Percentiles rank a stretch among this genome's conserved stretches.
These are phyloP conservation scores for Thozetella sp. DNA, from an alignment of 495 filamentous ascomycete genomes.

Conservation along the genomic window DNA sequence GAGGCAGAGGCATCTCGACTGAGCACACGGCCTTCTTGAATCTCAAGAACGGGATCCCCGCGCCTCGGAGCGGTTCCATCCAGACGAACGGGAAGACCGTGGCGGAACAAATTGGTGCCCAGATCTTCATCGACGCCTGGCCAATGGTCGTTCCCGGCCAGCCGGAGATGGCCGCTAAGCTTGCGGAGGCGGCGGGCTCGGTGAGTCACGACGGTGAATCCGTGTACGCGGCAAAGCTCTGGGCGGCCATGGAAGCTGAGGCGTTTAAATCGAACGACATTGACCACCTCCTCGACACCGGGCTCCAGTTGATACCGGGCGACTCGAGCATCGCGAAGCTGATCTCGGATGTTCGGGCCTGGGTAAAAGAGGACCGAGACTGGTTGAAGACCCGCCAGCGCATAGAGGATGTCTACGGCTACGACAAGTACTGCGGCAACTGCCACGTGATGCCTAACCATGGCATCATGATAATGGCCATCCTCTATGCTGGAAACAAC, in stretches of 20 bases:
- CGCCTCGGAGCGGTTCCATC: constrained; percentile 24
- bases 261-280: constrained; percentile 24
- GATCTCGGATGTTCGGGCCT: constrained; percentile 17
- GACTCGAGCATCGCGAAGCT: constrained; percentile 19
- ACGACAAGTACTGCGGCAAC: constrained; percentile 26
- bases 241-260: constrained; percentile 34
- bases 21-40: constrained; percentile 34
- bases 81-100: constrained; percentile 22
- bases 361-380: constrained; percentile 18
- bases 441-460: constrained; percentile 34
- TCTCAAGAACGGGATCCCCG: constrained; percentile 20
- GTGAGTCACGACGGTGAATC: constrained; percentile 32
- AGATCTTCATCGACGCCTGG: constrained; percentile 32
- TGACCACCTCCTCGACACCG: constrained; percentile 22
- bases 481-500: constrained; percentile 22
- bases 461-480: constrained; percentile 27
- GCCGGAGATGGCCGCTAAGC: constrained; percentile 16
- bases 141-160: constrained; percentile 22
- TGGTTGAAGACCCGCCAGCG: constrained; percentile 25
- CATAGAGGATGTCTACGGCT: constrained; percentile 27
- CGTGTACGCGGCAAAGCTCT: constrained; percentile 25
- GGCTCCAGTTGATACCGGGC: constrained; percentile 14
- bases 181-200: constrained; percentile 22
- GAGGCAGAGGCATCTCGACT: constrained; percentile 29
- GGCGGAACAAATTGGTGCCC: constrained; percentile 31